phyloP scores from a whole-genome alignment of 139 green algal genomes.

The Haematococcus sp. region DNA sequence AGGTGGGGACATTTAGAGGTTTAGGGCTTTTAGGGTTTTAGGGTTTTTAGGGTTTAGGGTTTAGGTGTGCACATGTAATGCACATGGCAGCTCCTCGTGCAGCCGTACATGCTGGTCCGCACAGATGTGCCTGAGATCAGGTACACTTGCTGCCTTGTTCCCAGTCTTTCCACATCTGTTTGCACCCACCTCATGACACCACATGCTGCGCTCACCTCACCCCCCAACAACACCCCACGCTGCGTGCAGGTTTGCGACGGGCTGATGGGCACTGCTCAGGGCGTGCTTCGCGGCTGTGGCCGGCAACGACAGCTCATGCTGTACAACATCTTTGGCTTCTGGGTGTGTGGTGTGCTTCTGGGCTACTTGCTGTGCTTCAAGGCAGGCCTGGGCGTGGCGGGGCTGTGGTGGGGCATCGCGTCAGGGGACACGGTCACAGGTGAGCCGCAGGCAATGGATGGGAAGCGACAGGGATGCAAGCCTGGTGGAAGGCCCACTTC shows the following conservation, averaged over 20 bases:
- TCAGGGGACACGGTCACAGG: conserved; percentile 12
- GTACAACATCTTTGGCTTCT: conserved; percentile 22
- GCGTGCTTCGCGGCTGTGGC: conserved; percentile 35
- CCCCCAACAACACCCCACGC: too few species aligned
- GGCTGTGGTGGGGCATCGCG: conserved; percentile 38
- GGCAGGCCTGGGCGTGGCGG: conserved; percentile 22
- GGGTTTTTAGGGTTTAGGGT: too few species aligned
- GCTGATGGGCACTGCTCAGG: conserved; percentile 32
- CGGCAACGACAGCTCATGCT: conserved; percentile 24
- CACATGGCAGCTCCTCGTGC: too few species aligned
- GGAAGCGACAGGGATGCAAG: not conserved
- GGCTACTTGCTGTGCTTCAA: conserved; percentile 43
- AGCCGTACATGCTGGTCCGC: too few species aligned
- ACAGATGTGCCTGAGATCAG: too few species aligned
- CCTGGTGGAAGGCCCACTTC: not conserved
- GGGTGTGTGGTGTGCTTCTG: conserved; percentile 33
- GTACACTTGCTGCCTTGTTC: too few species aligned
- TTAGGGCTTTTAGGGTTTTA: too few species aligned
- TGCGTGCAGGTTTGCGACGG: conserved; percentile 34
- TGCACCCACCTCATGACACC: too few species aligned
- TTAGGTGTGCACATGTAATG: too few species aligned
- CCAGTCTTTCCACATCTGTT: too few species aligned
- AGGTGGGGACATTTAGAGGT: too few species aligned
- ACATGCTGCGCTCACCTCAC: too few species aligned
- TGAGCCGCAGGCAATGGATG: not conserved